These are phyloP conservation scores for Candida sithepensis DNA, from an alignment of 805 yeast species.

Conservation along the genomic window DNA sequence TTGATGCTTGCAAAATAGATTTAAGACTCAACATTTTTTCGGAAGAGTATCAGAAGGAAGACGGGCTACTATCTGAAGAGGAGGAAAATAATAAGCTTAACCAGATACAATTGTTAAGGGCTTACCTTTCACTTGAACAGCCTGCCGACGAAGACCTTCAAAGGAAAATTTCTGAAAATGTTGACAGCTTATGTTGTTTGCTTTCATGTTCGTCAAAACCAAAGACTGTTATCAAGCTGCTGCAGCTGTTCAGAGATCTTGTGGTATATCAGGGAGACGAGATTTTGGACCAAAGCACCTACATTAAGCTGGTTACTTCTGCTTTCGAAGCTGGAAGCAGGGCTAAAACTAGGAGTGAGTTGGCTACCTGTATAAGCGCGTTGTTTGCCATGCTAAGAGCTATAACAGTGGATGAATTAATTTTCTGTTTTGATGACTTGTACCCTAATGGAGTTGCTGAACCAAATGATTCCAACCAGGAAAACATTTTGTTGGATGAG, in stretches of 20 bases:
- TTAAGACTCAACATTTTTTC: background rate
- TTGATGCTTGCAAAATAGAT: background rate
- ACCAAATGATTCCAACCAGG: constrained; percentile 1
- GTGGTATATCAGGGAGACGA: constrained; percentile 19
- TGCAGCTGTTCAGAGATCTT: constrained; percentile 14
- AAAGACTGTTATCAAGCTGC: constrained; percentile 10
- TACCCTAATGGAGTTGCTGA: background rate
- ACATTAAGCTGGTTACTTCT: constrained; percentile 9
- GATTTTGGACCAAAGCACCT: constrained; percentile 7
- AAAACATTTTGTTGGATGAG: background rate
- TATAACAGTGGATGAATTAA: constrained; percentile 13
- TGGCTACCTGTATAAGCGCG: constrained; percentile 11
- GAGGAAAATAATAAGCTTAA: background rate
- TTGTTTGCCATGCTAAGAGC: constrained; percentile 14
- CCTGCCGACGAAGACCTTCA: constrained; percentile 9
- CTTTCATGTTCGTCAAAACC: constrained; percentile 11
- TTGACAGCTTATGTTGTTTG: constrained; percentile 10
- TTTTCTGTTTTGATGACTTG: constrained; percentile 14
- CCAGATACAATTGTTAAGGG: constrained; percentile 7
- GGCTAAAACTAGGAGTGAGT: constrained; percentile 7
- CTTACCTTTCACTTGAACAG: constrained; percentile 11
- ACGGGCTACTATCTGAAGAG: background rate
- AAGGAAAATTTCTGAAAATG: constrained; percentile 5
- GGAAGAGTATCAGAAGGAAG: constrained; percentile 4
- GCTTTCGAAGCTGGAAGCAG: constrained; percentile 10